Conservation (phyloP, 495 filamentous ascomycete genomes). For the Neurospora sp. region DNA sequence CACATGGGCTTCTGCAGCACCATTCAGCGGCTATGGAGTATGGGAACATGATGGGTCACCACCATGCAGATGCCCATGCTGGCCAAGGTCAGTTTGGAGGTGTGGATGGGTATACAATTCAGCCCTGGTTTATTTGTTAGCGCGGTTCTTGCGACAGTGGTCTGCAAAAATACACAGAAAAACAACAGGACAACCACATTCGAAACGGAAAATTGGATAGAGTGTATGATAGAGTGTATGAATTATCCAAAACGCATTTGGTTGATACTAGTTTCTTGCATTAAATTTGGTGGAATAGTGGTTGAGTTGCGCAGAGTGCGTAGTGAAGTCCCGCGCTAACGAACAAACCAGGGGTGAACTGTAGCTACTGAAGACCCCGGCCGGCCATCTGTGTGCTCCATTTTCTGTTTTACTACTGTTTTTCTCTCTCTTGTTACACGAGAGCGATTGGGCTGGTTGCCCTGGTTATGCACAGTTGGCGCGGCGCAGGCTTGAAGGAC, state of each 20-base stretch:
- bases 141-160: neutral
- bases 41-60: slow-evolving; percentile 6
- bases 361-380: neutral
- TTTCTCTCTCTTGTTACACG: neutral
- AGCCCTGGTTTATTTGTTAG: neutral
- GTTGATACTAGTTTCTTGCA: neutral
- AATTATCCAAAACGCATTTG: neutral
- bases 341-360: neutral
- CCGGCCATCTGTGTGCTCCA: neutral
- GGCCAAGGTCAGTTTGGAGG: neutral
- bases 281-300: neutral
- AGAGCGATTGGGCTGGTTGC: neutral
- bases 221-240: neutral
- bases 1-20: slow-evolving; percentile 19
- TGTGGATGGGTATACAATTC: slow-evolving; percentile 6
- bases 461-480: neutral
- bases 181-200: neutral
- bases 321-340: neutral
- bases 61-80: slow-evolving; percentile 1
- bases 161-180: neutral
- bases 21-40: slow-evolving; percentile 2
- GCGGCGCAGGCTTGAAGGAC: neutral
- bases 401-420: neutral
- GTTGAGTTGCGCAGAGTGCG: neutral
- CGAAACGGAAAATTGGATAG: neutral